Evolutionary conservation across 106 monocot species (phyloP).

Genomic region (Apostasia shenzhenica): DNA sequence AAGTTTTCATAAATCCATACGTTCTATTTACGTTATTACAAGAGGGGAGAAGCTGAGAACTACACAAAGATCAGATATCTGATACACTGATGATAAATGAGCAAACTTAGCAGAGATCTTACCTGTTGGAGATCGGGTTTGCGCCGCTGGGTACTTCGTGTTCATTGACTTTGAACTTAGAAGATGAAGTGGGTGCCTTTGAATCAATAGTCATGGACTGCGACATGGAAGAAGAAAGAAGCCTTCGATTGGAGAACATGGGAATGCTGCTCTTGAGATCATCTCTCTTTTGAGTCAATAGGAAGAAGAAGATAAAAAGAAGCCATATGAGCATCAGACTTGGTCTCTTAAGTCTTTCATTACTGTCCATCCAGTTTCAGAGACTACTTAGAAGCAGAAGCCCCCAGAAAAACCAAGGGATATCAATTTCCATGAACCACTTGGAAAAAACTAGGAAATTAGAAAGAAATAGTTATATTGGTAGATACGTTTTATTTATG

Average conservation of each 20-base stretch:
- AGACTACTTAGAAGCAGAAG: neutral
- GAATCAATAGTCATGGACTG: neutral
- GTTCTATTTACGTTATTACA: too few relatives aligned
- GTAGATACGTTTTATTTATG: too few relatives aligned
- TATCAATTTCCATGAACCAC: too few relatives aligned
- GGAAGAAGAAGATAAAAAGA: neutral
- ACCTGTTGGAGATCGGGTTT: neutral
- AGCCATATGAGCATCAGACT: neutral
- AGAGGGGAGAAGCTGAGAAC: too few relatives aligned
- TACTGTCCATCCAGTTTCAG: neutral
- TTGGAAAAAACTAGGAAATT: too few relatives aligned
- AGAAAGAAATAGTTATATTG: too few relatives aligned
- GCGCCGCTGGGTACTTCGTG: neutral
- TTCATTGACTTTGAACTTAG: neutral
- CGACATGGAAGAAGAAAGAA: neutral
- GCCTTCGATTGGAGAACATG: neutral
- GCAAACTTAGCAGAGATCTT: neutral
- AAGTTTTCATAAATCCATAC: too few relatives aligned
- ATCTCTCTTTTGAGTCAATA: neutral
- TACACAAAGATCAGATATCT: too few relatives aligned
- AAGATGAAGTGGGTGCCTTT: neutral
- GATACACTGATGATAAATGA: neutral
- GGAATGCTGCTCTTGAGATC: neutral
- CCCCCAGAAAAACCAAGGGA: neutral
- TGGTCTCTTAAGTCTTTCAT: neutral